Conservation (phyloP, 2,329 filamentous ascomycete species). For the Talaromyces marneffei region DNA sequence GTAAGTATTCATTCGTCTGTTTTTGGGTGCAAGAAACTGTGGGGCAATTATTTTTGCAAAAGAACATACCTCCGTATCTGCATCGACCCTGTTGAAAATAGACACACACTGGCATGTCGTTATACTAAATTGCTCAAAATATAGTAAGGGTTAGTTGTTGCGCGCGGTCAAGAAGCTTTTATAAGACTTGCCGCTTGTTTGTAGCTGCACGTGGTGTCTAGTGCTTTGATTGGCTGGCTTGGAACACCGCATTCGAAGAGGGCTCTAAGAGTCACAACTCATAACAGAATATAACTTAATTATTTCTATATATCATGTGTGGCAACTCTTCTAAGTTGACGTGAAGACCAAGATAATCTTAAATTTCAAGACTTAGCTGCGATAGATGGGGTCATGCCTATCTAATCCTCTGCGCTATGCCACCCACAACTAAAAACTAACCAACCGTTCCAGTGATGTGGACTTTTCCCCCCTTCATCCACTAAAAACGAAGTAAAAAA, state of each 20-base stretch:
- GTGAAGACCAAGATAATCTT: background rate
- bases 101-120: constrained; percentile 49
- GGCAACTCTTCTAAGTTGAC: background rate
- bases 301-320: background rate
- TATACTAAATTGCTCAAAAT: background rate
- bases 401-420: background rate
- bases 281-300: too few relatives aligned
- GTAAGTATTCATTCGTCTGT: background rate
- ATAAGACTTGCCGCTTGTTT: background rate
- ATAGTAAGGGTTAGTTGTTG: background rate
- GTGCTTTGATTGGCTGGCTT: background rate
- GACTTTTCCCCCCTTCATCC: background rate
- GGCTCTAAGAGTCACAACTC: too few relatives aligned
- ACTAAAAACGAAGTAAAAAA: background rate
- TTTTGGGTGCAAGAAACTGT: background rate
- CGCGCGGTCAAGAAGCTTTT: background rate
- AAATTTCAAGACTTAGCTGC: background rate
- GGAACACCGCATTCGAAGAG: too few relatives aligned
- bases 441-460: background rate
- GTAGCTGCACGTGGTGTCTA: background rate
- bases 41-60: background rate
- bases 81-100: constrained; percentile 63
- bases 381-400: background rate
- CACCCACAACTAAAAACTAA: background rate
- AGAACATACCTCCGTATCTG: constrained; percentile 53